Evolutionary conservation across 2,329 filamentous ascomycete species (phyloP), one percentile per base, ranked within the genome.

Genomic region (Escovopsis weberi): DNA sequence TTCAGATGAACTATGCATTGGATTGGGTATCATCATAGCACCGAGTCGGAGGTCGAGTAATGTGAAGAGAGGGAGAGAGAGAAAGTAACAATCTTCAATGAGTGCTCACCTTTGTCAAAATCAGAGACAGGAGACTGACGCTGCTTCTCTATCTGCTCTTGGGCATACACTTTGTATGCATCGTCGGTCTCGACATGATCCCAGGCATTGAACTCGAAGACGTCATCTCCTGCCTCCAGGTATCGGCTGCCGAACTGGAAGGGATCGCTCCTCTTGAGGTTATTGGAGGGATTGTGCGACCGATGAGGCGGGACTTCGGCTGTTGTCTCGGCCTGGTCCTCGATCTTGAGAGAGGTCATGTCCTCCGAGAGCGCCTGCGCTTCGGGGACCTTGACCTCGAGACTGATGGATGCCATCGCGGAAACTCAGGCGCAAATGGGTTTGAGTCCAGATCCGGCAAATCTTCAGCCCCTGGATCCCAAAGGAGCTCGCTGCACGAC

Each of bases 121-220:
- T 94, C 87, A 37, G 82, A 88, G 40, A 95, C 91, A 44, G 88
- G 89, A 47, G 82, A 74, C 54, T 82, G 76, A 50, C 88, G 80
- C 66, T 98, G 91, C 64, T 82, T 82, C 38, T 76, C 75, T 58
- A 84, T 89, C 65, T 96, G 91, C 56, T 79, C 66, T 62, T 88
- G 78, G 47, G 87, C 81, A 62, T 91, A 94, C 57, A 83, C 77
- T 57, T 82, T 80, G 70, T 94, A 96, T 35, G 80, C 73, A 53
- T 85, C 78, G 65, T 96, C 89, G 59, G 87, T 87, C 63, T 89
- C 82, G 58, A 96, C 91, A 60, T 98, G 89, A 60, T 98, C 91
- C 91, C 91, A 98, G 33, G 91, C 91, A 62, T 98, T 98, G 75
- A 91, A 94, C 61, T 93, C 83, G 65, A 89, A 98, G 55, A 94